These are phyloP conservation scores for Gaeumannomyces tritici DNA, from an alignment of 2,329 filamentous ascomycete genomes.

Conservation along the genomic window DNA sequence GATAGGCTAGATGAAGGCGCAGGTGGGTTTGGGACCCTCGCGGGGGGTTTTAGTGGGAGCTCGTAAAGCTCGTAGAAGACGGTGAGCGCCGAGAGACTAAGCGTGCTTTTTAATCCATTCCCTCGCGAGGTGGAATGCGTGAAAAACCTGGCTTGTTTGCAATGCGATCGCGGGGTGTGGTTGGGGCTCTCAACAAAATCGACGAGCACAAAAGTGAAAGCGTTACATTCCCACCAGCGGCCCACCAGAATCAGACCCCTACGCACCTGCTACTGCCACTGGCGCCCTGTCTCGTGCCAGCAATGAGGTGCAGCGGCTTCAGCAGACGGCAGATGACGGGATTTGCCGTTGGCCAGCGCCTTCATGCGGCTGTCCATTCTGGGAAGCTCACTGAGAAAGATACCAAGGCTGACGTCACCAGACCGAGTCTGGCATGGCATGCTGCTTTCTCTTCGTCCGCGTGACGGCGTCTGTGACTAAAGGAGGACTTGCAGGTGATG, in stretches of 20 bases:
- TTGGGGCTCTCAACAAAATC: not conserved
- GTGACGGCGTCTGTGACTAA: not conserved
- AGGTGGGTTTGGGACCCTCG: not conserved
- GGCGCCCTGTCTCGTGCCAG: not conserved
- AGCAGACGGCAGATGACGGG: not conserved
- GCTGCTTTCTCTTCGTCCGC: too few relatives aligned
- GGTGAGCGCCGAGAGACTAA: not conserved
- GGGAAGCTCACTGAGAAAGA: not conserved
- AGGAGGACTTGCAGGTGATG: not conserved
- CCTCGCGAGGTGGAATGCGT: not conserved
- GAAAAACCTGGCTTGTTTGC: too few relatives aligned
- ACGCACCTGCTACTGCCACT: too few relatives aligned
- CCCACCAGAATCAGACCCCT: not conserved
- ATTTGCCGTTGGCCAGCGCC: not conserved
- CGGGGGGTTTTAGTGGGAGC: not conserved
- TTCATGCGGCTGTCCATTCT: not conserved
- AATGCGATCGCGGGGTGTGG: not conserved
- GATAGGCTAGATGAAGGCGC: not conserved
- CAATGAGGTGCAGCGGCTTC: not conserved
- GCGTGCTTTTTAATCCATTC: not conserved
- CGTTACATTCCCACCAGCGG: not conserved
- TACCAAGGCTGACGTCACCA: not conserved
- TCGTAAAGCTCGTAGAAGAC: not conserved
- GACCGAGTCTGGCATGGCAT: not conserved
- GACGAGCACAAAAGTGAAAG: not conserved